Percentiles rank a stretch among this genome's conserved stretches.
phyloP scores from a whole-genome alignment of 805 yeast species.

The Teunomyces barrocoloradensis region DNA sequence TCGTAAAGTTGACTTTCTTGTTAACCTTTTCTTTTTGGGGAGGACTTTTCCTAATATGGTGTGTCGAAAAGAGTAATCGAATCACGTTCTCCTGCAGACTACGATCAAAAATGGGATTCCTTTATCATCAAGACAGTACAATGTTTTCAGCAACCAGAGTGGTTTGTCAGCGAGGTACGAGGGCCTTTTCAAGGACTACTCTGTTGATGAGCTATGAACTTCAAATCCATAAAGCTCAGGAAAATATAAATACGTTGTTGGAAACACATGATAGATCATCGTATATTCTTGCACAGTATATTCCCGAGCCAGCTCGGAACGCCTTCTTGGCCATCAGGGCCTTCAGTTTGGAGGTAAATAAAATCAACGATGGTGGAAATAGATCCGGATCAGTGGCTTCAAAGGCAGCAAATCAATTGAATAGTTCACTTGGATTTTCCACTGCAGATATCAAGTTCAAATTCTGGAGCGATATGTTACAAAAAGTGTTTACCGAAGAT shows the following conservation, averaged over 20 bases:
- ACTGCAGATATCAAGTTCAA: conserved; percentile 57
- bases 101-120: not conserved
- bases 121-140: not conserved
- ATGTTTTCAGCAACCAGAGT: not conserved
- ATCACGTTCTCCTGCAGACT: not conserved
- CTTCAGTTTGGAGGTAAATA: conserved; percentile 61
- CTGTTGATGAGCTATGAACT: not conserved
- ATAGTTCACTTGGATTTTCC: conserved; percentile 35
- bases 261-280: conserved; percentile 60
- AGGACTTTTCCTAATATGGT: too few species aligned
- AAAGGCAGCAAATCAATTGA: conserved; percentile 28
- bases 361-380: conserved; percentile 37
- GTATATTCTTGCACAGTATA: conserved; percentile 61
- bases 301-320: conserved; percentile 63
- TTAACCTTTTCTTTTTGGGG: too few species aligned
- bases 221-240: conserved; percentile 33
- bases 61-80: too few species aligned
- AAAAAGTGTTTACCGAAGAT: conserved; percentile 38
- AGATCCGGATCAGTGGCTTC: conserved; percentile 22
- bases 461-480: conserved; percentile 69
- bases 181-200: not conserved
- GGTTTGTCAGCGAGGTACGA: too few species aligned
- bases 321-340: conserved; percentile 63
- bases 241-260: conserved; percentile 45
- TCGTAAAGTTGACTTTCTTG: too few species aligned